A percentile compares a stretch with the other conserved stretches of the same genome.
These are phyloP conservation scores for Massariosphaeria phaeospora DNA, from an alignment of 495 filamentous ascomycete species.

Conservation along the genomic window DNA sequence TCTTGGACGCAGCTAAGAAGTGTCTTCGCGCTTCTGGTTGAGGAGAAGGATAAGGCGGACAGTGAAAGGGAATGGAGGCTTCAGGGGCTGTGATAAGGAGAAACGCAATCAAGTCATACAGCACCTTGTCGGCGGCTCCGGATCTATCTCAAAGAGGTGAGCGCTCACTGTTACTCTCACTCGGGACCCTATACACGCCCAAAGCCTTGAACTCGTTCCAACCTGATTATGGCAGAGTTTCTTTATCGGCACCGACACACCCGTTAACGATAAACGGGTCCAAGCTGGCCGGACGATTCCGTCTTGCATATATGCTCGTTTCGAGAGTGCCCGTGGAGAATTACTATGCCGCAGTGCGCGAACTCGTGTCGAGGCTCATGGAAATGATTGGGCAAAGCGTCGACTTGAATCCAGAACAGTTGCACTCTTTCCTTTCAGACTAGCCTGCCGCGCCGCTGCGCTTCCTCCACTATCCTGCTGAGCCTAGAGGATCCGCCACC, in stretches of 20 bases:
- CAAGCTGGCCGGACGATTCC: conserved; percentile 27
- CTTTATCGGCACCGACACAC: conserved; percentile 31
- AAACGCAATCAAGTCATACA: background rate
- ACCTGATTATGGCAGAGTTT: conserved; percentile 14
- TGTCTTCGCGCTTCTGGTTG: conserved; percentile 39
- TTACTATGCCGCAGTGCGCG: conserved; percentile 1
- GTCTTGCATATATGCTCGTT: conserved; percentile 20
- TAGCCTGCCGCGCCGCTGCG: conserved; percentile 31
- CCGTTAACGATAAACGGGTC: background rate
- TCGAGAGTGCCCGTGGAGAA: conserved; percentile 9
- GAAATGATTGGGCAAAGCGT: background rate
- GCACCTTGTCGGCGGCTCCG: background rate
- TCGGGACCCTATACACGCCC: background rate
- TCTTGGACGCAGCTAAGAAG: conserved; percentile 31
- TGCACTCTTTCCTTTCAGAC: conserved; percentile 32
- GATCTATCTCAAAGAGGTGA: conserved; percentile 11
- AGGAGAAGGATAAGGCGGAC: conserved; percentile 37
- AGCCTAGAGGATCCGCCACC: background rate
- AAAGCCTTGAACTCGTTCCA: background rate
- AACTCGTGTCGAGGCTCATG: background rate
- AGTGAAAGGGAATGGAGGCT: conserved; percentile 21
- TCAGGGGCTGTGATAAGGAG: conserved; percentile 38
- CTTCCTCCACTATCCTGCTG: conserved; percentile 40
- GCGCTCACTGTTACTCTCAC: background rate
- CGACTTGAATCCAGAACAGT: conserved; percentile 14